Evolutionary conservation across 441 rosid genomes (phyloP), one percentile per base, ranked within the genome.

Genomic region (Populus hybrid): DNA sequence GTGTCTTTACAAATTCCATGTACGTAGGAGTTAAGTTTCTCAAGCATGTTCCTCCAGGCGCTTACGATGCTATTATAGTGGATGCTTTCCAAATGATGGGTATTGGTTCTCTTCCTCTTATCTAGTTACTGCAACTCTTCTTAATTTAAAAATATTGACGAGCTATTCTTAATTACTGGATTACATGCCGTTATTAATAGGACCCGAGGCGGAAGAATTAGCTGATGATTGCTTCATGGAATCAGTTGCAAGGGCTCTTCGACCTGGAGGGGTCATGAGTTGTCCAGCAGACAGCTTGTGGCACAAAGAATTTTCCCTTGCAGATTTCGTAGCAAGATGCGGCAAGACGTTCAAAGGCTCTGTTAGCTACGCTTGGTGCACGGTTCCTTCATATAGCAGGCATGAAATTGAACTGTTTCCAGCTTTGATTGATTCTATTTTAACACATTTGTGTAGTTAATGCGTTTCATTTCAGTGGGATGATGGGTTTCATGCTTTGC

Each of bases 401-500:
- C 84, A 80, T 23, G 81, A 45, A 33, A 33, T 33, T 5, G 35
- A 33, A 33, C 35, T 33, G 35, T 33, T 33, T 33, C 35, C 35
- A 33, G 35, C 35, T 33, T 33, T 33, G 35, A 33, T 33, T 33
- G 35, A 33, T 33, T 33, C 35, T 33, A 33, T 20, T 11, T 24
- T 24, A 8, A 12, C 33, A 28, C 40, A 42, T 23, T 31, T 9
- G 9, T 26, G 68, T 33, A 45, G 20, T 42, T 72, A 21, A 50
- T 75, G 11, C 21, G 33, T 65, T 33, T 77, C 21, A 9, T 77
- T 79, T 74, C 90, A 90, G 94, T 79, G 98, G 98, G 35, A 91
- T 89, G 66, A 90, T 90, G 28, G 95, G 98, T 66, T 91, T 88
- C 88, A 83, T 93, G 92, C 94, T 93, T 36, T 93, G 98, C 81